A percentile compares a stretch with the other conserved stretches of the same genome.
Conservation (phyloP, 192 early-diverging fungal genomes). For the Gigaspora rosea region DNA sequence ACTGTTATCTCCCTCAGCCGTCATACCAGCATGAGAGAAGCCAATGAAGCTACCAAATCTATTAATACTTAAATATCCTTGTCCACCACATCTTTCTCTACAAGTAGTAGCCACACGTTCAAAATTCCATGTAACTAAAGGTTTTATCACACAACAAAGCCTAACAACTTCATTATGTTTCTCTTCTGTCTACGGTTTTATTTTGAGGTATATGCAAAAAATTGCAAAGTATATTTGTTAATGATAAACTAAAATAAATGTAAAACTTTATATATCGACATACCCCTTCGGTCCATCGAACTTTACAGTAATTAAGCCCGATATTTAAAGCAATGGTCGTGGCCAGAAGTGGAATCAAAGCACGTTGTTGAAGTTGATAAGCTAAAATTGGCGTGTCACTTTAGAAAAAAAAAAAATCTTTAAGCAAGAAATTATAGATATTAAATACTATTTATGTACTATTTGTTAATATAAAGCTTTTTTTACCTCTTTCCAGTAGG, state of each 20-base stretch:
- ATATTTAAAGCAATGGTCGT: conserved; percentile 69
- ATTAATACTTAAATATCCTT: conserved; percentile 71
- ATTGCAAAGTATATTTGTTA: background rate
- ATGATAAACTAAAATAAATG: background rate
- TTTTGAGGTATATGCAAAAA: no score
- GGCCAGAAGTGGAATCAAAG: conserved; percentile 67
- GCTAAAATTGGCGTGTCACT: conserved; percentile 72
- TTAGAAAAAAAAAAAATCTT: background rate
- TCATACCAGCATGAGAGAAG: conserved; percentile 76
- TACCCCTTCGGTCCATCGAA: conserved; percentile 52
- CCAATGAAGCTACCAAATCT: conserved; percentile 66
- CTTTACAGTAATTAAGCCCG: conserved; percentile 78
- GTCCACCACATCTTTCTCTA: conserved; percentile 76
- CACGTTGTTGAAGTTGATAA: conserved; percentile 79
- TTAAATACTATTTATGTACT: background rate
- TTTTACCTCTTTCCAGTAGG: conserved; percentile 66
- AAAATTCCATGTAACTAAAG: conserved; percentile 71
- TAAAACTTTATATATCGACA: background rate
- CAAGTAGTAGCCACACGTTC: conserved; percentile 68
- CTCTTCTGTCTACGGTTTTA: conserved; percentile 32
- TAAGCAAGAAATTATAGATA: background rate
- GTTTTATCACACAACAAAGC: conserved; percentile 79
- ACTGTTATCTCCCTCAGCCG: conserved; percentile 79
- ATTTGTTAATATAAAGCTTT: no score
- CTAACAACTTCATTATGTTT: conserved; percentile 66